Percentiles rank a stretch among this genome's conserved stretches.
These are phyloP conservation scores for Fulvia fulva DNA, from an alignment of 2,329 filamentous ascomycete genomes.

Conservation along the genomic window DNA sequence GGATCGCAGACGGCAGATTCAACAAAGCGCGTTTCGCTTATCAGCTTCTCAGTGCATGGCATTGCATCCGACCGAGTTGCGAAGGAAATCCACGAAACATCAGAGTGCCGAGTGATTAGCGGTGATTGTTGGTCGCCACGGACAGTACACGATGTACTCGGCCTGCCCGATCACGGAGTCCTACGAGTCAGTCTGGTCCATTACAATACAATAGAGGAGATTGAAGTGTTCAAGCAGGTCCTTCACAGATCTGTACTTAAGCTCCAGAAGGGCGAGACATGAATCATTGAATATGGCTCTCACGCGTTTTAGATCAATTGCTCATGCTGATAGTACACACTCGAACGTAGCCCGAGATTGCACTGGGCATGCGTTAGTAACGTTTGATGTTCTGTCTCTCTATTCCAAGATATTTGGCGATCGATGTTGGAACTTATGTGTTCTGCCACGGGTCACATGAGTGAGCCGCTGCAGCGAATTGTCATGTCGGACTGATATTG, in stretches of 20 bases:
- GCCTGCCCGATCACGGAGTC: conserved; percentile 2
- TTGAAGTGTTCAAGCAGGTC: background rate
- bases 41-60: conserved; percentile 4
- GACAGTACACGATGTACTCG: conserved; percentile 5
- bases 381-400: no score
- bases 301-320: background rate
- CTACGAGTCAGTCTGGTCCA: conserved; percentile 6
- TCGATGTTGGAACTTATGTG: no score
- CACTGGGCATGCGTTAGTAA: no score
- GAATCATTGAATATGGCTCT: background rate
- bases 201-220: conserved; percentile 5
- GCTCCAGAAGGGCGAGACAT: background rate
- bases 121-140: conserved; percentile 7
- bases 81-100: conserved; percentile 4
- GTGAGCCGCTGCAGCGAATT: no score
- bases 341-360: background rate
- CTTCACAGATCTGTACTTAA: conserved; percentile 4
- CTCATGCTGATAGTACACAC: background rate
- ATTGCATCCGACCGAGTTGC: conserved; percentile 1
- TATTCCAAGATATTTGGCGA: no score
- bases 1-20: conserved; percentile 3
- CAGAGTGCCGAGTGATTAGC: conserved; percentile 5
- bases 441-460: no score
- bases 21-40: conserved; percentile 1
- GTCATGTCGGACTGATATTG: no score